These are phyloP conservation scores for Paramyrothecium roridum DNA, from an alignment of 2,329 filamentous ascomycete species.

Conservation along the genomic window DNA sequence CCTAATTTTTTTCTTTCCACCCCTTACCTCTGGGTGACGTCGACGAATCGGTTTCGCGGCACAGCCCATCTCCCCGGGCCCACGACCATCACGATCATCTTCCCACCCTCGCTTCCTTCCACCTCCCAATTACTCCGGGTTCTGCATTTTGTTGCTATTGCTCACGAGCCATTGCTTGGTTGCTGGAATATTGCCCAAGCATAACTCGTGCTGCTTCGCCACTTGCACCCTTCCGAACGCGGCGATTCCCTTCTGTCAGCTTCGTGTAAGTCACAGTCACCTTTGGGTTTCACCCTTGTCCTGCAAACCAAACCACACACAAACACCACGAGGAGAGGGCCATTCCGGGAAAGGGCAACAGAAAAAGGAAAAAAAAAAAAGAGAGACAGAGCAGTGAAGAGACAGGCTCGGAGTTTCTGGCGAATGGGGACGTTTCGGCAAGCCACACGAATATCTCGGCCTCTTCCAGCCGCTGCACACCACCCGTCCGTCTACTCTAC, in stretches of 20 bases:
- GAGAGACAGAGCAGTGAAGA: background rate
- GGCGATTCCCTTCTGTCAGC: background rate
- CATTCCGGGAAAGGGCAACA: no score
- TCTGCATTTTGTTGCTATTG: conserved; percentile 9
- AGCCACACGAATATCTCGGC: background rate
- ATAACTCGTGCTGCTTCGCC: conserved; percentile 9
- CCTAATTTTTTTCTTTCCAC: background rate
- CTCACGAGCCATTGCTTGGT: conserved; percentile 21
- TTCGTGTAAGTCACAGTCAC: background rate
- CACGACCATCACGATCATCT: background rate
- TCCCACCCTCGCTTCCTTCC: background rate
- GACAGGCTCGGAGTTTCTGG: background rate
- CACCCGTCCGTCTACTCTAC: background rate
- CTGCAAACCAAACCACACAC: background rate
- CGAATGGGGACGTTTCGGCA: background rate
- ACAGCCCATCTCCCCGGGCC: background rate
- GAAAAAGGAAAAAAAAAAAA: background rate
- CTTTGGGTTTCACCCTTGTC: background rate
- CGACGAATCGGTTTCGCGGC: background rate
- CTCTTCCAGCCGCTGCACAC: background rate
- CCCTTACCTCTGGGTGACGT: background rate
- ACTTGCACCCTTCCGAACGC: background rate
- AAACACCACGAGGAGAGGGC: background rate
- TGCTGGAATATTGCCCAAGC: conserved; percentile 39
- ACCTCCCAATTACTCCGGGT: conserved; percentile 11